Percentiles rank a stretch among this genome's conserved stretches.
These are phyloP conservation scores for Trifolium subterraneum DNA, from an alignment of 306 rosid genomes.

Conservation along the genomic window DNA sequence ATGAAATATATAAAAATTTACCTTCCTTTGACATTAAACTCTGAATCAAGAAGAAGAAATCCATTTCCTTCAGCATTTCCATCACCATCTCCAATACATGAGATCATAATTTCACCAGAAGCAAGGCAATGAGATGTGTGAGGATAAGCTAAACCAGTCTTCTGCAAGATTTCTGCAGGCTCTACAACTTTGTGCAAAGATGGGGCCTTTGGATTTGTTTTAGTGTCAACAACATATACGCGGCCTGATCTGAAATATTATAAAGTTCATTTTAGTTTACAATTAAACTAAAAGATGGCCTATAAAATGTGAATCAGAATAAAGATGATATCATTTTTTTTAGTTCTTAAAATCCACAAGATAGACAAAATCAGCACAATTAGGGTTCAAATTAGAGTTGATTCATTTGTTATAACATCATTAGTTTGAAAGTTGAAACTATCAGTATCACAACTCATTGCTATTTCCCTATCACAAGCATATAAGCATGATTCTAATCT, in stretches of 20 bases:
- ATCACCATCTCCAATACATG: slow-evolving; percentile 88
- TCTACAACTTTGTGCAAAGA: slow-evolving; percentile 85
- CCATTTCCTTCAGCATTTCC: slow-evolving; percentile 92
- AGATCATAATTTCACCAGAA: slow-evolving; percentile 90
- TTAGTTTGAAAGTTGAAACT: too few species aligned
- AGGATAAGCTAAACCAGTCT: slow-evolving; percentile 93
- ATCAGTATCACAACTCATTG: too few species aligned
- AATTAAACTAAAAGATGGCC: too few species aligned
- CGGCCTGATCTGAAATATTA: slow-evolving; percentile 79
- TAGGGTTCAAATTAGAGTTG: neutral
- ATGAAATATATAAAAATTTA: slow-evolving; percentile 34
- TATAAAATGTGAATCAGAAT: too few species aligned
- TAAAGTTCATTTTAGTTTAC: slow-evolving; percentile 9
- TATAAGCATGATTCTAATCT: too few species aligned
- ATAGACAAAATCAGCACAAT: neutral
- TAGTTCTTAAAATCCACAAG: neutral
- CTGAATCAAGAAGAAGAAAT: slow-evolving; percentile 94
- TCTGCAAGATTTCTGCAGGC: slow-evolving; percentile 61
- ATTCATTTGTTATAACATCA: too few species aligned
- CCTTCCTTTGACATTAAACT: slow-evolving; percentile 98
- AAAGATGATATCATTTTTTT: neutral
- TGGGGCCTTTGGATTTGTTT: slow-evolving; percentile 79
- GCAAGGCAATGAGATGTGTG: slow-evolving; percentile 99
- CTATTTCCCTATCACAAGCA: too few species aligned
- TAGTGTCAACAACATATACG: slow-evolving; percentile 76